Evolutionary conservation across 2,329 filamentous ascomycete species (phyloP).

Genomic region (Sclerotinia trifoliorum): DNA sequence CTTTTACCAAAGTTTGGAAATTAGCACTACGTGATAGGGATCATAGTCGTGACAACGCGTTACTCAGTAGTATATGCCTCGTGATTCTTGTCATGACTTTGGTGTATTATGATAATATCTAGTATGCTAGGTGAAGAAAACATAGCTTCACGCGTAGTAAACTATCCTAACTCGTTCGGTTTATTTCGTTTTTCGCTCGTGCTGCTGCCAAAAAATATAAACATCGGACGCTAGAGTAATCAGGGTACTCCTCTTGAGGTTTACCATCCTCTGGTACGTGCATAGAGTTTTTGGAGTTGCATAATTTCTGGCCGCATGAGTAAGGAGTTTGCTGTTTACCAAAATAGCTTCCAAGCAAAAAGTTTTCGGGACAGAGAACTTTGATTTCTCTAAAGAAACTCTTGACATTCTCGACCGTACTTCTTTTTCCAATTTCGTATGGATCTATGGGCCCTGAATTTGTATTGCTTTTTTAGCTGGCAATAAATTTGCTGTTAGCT

Average conservation of each 20-base stretch:
- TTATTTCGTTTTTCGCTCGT: not conserved
- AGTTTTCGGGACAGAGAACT: not conserved
- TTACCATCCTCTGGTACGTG: too few relatives aligned
- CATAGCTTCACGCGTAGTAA: not conserved
- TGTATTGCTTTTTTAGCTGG: not conserved
- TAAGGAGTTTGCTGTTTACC: not conserved
- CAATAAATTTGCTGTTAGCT: not conserved
- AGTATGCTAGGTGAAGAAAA: not conserved
- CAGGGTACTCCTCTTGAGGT: too few relatives aligned
- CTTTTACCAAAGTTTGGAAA: not conserved
- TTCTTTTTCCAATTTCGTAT: not conserved
- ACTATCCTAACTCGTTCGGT: not conserved
- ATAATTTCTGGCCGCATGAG: too few relatives aligned
- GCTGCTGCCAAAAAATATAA: too few relatives aligned
- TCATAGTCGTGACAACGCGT: not conserved
- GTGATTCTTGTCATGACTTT: constrained; percentile 1
- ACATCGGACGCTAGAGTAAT: too few relatives aligned
- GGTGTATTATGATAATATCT: not conserved
- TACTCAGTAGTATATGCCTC: not conserved
- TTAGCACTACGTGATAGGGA: not conserved
- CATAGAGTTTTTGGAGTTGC: too few relatives aligned
- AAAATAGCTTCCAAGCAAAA: not conserved
- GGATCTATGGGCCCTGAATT: not conserved
- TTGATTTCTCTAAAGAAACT: not conserved
- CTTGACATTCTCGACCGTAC: not conserved